Conservation (phyloP, 1,139 yeast genomes). For the Candida sanyaensis region DNA sequence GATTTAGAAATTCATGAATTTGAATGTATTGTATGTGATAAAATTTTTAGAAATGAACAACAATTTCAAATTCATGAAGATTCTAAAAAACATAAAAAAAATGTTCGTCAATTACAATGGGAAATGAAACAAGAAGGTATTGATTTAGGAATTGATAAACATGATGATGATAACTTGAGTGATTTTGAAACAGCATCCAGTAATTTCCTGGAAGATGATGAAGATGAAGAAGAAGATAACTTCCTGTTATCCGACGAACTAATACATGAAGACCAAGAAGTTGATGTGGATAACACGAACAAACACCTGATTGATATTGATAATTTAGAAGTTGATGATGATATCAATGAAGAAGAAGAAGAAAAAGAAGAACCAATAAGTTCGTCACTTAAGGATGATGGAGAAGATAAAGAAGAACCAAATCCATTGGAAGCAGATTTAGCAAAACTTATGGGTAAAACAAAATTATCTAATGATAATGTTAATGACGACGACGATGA, state of each 20-base stretch:
- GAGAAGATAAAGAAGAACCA: not conserved
- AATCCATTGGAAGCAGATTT: conserved; percentile 26
- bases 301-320: conserved; percentile 4
- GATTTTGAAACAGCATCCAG: conserved; percentile 44
- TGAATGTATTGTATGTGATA: conserved; percentile 89
- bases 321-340: conserved; percentile 15
- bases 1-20: conserved; percentile 38
- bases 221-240: conserved; percentile 13
- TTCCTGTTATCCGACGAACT: conserved; percentile 9
- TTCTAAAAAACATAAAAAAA: conserved; percentile 76
- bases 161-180: conserved; percentile 33
- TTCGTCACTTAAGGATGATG: not conserved
- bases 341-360: conserved; percentile 17
- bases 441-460: conserved; percentile 34
- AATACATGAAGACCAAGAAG: conserved; percentile 12
- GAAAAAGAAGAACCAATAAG: not conserved
- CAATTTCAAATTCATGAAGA: conserved; percentile 77
- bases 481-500: conserved; percentile 40
- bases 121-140: conserved; percentile 86
- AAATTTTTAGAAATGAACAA: conserved; percentile 74
- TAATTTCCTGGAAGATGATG: conserved; percentile 27
- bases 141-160: conserved; percentile 62
- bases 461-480: conserved; percentile 20
- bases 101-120: conserved; percentile 63
- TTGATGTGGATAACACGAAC: conserved; percentile 6